Evolutionary conservation across 1,284 basidiomycete genomes (phyloP).

Genomic region (Ganoderma lingzhi): DNA sequence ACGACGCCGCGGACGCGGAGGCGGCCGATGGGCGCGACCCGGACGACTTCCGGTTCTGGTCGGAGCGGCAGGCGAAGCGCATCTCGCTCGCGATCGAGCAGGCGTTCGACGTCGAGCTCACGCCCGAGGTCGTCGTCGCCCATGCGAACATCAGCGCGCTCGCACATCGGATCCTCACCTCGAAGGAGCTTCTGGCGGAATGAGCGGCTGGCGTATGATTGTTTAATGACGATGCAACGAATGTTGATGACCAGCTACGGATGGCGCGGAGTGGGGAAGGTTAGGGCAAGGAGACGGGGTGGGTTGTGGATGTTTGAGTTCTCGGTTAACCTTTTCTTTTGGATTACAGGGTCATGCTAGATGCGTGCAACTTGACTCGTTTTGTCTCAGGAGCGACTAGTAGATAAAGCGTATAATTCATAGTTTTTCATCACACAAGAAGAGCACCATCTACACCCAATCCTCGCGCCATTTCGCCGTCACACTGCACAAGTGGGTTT

Average conservation of each 20-base stretch:
- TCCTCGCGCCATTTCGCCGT: not conserved
- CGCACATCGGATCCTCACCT: slow-evolving; percentile 85
- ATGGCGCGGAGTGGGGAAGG: not conserved
- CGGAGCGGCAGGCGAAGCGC: slow-evolving; percentile 85
- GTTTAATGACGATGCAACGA: not conserved
- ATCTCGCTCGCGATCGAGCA: slow-evolving; percentile 84
- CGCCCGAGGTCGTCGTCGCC: slow-evolving; percentile 89
- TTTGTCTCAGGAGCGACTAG: not conserved
- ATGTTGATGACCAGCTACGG: not conserved
- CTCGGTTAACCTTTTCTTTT: not conserved
- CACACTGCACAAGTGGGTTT: not conserved
- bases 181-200: slow-evolving; percentile 69
- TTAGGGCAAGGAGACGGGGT: not conserved
- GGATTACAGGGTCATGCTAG: not conserved
- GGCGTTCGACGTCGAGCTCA: slow-evolving; percentile 89
- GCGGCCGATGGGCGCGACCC: slow-evolving; percentile 64
- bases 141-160: slow-evolving; percentile 90
- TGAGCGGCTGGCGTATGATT: slow-evolving; percentile 10
- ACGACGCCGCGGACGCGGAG: slow-evolving; percentile 17
- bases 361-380: not conserved
- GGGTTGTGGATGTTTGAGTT: not conserved
- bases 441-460: not conserved
- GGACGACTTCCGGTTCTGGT: slow-evolving; percentile 97
- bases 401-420: slow-evolving; percentile 1
- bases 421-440: not conserved